Conservation (phyloP, 257 asterid species). For the Nicotiana obtusifolia region DNA sequence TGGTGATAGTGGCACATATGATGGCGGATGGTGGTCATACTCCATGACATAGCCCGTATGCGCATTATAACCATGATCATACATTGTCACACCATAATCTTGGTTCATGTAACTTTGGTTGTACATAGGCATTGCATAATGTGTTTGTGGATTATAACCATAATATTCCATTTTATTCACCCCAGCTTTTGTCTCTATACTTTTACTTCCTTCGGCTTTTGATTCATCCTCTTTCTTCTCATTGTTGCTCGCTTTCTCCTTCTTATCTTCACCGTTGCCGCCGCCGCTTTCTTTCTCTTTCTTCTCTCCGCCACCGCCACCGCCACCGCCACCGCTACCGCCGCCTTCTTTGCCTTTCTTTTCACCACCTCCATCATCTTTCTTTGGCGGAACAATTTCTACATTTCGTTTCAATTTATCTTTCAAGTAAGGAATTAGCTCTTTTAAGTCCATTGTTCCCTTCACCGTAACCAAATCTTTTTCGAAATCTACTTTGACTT, state of each 20-base stretch:
- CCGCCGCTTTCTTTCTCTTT: slow-evolving; percentile 14
- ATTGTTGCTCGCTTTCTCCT: too few species aligned
- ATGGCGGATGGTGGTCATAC: slow-evolving; percentile 17
- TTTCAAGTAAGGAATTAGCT: slow-evolving; percentile 49
- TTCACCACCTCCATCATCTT: slow-evolving; percentile 40
- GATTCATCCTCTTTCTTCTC: slow-evolving; percentile 23
- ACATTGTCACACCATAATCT: slow-evolving; percentile 42
- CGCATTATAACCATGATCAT: slow-evolving; percentile 22
- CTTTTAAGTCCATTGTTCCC: slow-evolving; percentile 76
- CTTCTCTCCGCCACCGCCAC: slow-evolving; percentile 1
- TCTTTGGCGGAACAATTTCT: slow-evolving; percentile 62
- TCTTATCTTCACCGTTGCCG: neutral
- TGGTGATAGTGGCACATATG: slow-evolving; percentile 51
- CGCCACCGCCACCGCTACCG: slow-evolving; percentile 7
- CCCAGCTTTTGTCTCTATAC: slow-evolving; percentile 37
- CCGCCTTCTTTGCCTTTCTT: slow-evolving; percentile 22
- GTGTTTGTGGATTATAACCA: slow-evolving; percentile 38
- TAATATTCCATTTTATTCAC: slow-evolving; percentile 50
- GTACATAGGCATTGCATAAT: slow-evolving; percentile 46
- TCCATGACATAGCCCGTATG: slow-evolving; percentile 36
- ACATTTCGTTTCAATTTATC: slow-evolving; percentile 52
- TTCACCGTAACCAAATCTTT: slow-evolving; percentile 67
- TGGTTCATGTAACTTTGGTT: slow-evolving; percentile 46
- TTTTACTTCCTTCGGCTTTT: slow-evolving; percentile 27
- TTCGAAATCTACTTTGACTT: slow-evolving; percentile 39